phyloP scores from a whole-genome alignment of 192 early-diverging fungal genomes.

The Kickxella alabastrina region DNA sequence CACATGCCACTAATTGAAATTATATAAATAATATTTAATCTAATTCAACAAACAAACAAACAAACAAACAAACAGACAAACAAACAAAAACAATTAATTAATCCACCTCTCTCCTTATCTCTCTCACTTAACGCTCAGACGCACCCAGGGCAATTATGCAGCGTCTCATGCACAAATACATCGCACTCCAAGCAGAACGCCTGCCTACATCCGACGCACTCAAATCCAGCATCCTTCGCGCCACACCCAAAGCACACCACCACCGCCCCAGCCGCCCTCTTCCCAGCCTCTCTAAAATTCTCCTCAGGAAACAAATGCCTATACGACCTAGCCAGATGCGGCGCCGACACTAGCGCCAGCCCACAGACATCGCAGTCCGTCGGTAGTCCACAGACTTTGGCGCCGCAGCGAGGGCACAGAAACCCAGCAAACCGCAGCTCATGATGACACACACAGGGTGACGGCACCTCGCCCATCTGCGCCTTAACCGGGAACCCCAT shows the following conservation, averaged over 20 bases:
- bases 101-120: not conserved
- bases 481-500: slow-evolving; percentile 87
- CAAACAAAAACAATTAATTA: not conserved
- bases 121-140: slow-evolving; percentile 8
- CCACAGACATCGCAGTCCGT: slow-evolving; percentile 90
- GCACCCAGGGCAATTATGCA: slow-evolving; percentile 86
- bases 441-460: slow-evolving; percentile 79
- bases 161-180: slow-evolving; percentile 84
- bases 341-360: slow-evolving; percentile 82
- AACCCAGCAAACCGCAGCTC: slow-evolving; percentile 69
- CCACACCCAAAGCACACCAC: slow-evolving; percentile 45
- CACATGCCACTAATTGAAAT: too few relatives aligned
- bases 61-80: too few relatives aligned
- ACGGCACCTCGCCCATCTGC: slow-evolving; percentile 11
- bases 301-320: slow-evolving; percentile 92
- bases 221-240: slow-evolving; percentile 43
- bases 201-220: slow-evolving; percentile 73
- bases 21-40: too few relatives aligned
- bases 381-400: slow-evolving; percentile 83
- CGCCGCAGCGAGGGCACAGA: slow-evolving; percentile 78
- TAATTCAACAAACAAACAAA: too few relatives aligned
- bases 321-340: slow-evolving; percentile 87
- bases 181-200: slow-evolving; percentile 91
- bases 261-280: slow-evolving; percentile 10
- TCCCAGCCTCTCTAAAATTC: slow-evolving; percentile 66